These are phyloP conservation scores for Odontarrhena argentea DNA, from an alignment of 345 rosid genomes.

Conservation along the genomic window DNA sequence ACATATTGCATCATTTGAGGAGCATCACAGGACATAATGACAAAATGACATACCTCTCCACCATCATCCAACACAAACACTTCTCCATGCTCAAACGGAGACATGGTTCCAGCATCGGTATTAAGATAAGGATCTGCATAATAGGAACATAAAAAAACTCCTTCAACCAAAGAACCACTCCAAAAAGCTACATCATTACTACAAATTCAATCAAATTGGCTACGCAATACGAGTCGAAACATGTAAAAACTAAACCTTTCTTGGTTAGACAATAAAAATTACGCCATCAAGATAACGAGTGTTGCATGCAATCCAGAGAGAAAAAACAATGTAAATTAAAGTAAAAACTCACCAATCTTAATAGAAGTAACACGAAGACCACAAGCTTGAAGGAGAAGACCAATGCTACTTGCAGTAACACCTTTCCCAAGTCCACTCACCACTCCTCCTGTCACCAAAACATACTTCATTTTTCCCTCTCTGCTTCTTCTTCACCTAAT, in stretches of 20 bases:
- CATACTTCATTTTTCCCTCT: constrained; percentile 62
- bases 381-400: constrained; percentile 75
- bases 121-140: constrained; percentile 79
- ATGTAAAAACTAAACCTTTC: background rate
- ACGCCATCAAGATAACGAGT: background rate
- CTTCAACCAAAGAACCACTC: background rate
- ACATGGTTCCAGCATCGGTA: constrained; percentile 88
- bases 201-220: constrained; percentile 4
- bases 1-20: background rate
- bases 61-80: constrained; percentile 86
- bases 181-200: background rate
- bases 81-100: constrained; percentile 92
- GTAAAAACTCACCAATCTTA: constrained; percentile 55
- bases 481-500: constrained; percentile 26
- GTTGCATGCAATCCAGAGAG: constrained; percentile 20
- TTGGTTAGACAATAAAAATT: background rate
- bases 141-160: background rate
- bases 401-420: constrained; percentile 85
- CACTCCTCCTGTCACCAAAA: constrained; percentile 80
- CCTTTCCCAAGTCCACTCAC: constrained; percentile 89
- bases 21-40: constrained; percentile 6
- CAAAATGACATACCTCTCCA: constrained; percentile 60
- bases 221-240: background rate
- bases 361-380: constrained; percentile 82
- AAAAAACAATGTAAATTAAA: background rate